Evolutionary conservation across 495 filamentous ascomycete species (phyloP).

Genomic region (Penicillium cinerascens): DNA sequence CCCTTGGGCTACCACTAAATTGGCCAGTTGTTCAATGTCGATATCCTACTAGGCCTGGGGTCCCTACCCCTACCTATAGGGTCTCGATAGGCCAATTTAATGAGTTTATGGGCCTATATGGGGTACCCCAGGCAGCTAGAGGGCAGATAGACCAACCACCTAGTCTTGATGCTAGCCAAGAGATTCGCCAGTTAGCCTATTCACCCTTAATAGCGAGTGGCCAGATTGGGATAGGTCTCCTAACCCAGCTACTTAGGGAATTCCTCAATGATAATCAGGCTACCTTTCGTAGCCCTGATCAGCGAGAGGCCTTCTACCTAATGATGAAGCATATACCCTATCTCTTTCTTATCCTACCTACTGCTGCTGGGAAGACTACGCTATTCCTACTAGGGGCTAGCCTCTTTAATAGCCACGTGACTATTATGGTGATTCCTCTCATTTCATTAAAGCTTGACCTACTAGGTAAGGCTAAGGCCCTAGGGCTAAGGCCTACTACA

Average conservation of each 20-base stretch:
- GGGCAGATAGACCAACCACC: too few relatives aligned
- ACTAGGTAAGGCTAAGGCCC: background rate
- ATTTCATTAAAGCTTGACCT: background rate
- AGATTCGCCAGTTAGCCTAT: too few relatives aligned
- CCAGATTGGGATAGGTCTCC: background rate
- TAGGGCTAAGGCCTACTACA: background rate
- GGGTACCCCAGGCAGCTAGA: too few relatives aligned
- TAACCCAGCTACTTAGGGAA: background rate
- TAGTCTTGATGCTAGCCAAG: too few relatives aligned
- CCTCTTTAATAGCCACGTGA: background rate
- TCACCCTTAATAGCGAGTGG: too few relatives aligned
- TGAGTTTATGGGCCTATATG: background rate
- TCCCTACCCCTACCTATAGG: background rate
- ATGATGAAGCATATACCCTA: background rate
- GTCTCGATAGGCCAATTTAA: background rate
- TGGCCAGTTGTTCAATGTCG: too few relatives aligned
- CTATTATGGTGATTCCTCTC: background rate
- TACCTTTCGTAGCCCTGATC: background rate
- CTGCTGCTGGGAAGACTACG: background rate
- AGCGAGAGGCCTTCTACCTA: background rate
- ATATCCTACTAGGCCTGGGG: too few relatives aligned
- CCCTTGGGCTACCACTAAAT: too few relatives aligned
- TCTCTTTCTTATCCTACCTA: background rate
- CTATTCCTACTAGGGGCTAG: background rate
- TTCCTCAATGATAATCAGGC: background rate